phyloP scores from a whole-genome alignment of 164 flowering plant species.

The Sextonia rubra region DNA sequence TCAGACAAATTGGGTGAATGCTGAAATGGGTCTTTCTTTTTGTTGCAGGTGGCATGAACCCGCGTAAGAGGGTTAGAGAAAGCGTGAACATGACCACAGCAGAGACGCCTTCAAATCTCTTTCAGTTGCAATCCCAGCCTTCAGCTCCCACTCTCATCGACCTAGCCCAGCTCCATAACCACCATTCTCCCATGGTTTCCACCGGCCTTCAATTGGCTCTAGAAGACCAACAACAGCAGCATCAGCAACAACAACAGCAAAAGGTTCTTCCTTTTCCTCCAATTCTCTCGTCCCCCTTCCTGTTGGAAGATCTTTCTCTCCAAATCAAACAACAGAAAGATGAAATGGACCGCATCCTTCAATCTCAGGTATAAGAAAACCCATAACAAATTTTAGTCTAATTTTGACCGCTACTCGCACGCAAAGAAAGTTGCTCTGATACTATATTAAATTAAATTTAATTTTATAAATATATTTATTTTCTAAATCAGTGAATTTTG shows the following conservation, averaged over 20 bases:
- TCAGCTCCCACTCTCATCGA: constrained; percentile 42
- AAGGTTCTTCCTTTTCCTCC: constrained; percentile 13
- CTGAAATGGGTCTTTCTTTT: not conserved
- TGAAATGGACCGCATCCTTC: constrained; percentile 65
- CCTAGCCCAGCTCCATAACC: constrained; percentile 54
- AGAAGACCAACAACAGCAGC: constrained; percentile 47
- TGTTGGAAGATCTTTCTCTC: constrained; percentile 42
- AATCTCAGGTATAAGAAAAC: constrained; percentile 49
- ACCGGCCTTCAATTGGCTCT: constrained; percentile 66
- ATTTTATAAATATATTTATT: too few species aligned
- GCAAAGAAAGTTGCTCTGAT: too few species aligned
- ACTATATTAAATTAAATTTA: too few species aligned
- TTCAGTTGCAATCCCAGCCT: constrained; percentile 33
- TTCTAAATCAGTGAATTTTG: not conserved
- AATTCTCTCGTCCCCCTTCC: constrained; percentile 24
- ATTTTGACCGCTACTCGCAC: too few species aligned
- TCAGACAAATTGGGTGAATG: not conserved
- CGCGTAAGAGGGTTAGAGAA: constrained; percentile 67
- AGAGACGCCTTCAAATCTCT: constrained; percentile 23
- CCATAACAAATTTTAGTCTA: too few species aligned
- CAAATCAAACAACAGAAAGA: constrained; percentile 62
- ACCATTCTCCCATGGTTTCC: constrained; percentile 38
- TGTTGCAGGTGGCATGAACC: constrained; percentile 19
- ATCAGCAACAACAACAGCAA: constrained; percentile 26
- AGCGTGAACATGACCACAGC: constrained; percentile 7